These are phyloP conservation scores for Aspergillus diversus DNA, from an alignment of 495 filamentous ascomycete species.

Conservation along the genomic window DNA sequence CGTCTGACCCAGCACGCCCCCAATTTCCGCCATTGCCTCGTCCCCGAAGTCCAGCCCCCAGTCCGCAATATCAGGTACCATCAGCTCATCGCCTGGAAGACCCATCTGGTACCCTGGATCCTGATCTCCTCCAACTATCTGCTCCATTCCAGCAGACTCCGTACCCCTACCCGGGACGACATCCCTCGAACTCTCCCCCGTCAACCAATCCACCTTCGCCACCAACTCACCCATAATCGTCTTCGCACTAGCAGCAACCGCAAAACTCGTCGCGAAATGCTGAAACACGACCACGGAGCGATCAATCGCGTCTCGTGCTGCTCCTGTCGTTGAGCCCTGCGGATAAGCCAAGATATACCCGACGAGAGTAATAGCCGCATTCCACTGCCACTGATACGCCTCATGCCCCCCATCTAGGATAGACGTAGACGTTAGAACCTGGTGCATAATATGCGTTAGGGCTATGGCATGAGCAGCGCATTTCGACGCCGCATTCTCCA, in stretches of 20 bases:
- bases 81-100: neutral
- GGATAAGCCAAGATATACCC: constrained; percentile 54
- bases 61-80: neutral
- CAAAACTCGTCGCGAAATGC: constrained; percentile 46
- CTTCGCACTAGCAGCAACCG: constrained; percentile 46
- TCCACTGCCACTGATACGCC: constrained; percentile 57
- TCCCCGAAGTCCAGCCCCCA: neutral
- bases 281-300: constrained; percentile 48
- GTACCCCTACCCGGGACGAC: too few relatives aligned
- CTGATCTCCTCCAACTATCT: neutral
- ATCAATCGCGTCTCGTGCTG: constrained; percentile 44
- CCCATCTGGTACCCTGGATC: neutral
- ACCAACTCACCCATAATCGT: constrained; percentile 37
- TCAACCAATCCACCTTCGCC: constrained; percentile 29
- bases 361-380: constrained; percentile 51
- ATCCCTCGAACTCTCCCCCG: neutral
- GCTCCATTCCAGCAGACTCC: neutral
- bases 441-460: constrained; percentile 53
- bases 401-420: constrained; percentile 55
- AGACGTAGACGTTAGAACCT: constrained; percentile 46
- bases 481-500: constrained; percentile 6
- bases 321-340: constrained; percentile 20
- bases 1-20: constrained; percentile 14
- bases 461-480: constrained; percentile 54
- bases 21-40: constrained; percentile 4